Evolutionary conservation across 208 protist species (phyloP).

Genomic region (Acanthamoeba sp.): DNA sequence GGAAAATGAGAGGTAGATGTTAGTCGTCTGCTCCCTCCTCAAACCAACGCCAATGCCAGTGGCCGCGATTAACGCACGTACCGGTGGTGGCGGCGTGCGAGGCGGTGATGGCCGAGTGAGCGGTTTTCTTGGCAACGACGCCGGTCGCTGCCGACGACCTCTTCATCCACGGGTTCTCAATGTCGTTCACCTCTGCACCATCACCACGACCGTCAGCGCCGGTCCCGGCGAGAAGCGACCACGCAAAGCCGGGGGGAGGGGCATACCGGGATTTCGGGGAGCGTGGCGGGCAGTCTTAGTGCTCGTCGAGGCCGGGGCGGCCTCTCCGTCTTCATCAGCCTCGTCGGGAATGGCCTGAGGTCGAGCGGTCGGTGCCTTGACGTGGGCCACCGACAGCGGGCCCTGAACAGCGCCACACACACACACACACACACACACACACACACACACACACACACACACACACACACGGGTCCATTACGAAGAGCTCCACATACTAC

Average conservation of each 20-base stretch:
- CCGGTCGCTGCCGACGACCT: slow-evolving; percentile 35
- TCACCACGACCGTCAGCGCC: background rate
- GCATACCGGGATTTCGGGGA: background rate
- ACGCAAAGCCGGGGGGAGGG: background rate
- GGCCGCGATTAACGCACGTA: background rate
- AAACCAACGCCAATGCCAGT: background rate
- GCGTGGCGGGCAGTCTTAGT: background rate
- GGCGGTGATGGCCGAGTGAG: slow-evolving; percentile 12
- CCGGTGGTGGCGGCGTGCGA: background rate
- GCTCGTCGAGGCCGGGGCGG: background rate
- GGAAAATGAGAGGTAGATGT: too few relatives aligned
- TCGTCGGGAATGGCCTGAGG: background rate
- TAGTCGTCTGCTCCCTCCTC: background rate
- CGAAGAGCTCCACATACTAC: too few relatives aligned
- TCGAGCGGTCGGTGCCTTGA: background rate
- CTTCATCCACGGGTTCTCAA: slow-evolving; percentile 74
- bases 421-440: too few relatives aligned
- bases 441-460: too few relatives aligned
- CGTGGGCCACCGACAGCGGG: slow-evolving; percentile 4
- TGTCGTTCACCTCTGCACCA: slow-evolving; percentile 22
- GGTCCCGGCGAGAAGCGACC: background rate
- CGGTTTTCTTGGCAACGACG: slow-evolving; percentile 52
- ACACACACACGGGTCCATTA: too few relatives aligned
- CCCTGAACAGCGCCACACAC: too few relatives aligned
- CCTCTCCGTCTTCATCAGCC: background rate